Evolutionary conservation across 352 stramenopile genomes (phyloP), one percentile per base, ranked within the genome.

Genomic region (Globisporangium nunn): DNA sequence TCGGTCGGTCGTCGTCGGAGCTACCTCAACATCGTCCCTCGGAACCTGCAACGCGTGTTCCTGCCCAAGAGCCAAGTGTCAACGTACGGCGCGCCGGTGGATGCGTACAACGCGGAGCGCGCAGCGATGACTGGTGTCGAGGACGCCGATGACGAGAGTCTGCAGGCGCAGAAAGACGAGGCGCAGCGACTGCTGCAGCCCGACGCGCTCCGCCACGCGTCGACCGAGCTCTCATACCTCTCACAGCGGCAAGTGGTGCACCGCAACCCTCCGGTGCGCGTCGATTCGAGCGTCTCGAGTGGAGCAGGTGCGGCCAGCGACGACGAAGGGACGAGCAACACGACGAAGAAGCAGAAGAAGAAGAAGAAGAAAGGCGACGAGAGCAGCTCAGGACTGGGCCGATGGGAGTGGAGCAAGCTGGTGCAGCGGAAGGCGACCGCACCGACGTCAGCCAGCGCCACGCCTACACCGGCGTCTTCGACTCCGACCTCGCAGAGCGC

Each of bases 201-300:
- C 28, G 74, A 71, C 29, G 74, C 73, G 17, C 58, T 88, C 6
- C 66, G 78, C 15, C 66, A 83, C 40, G 82, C 78, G 6, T 85
- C 82, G 15, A 83, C 78, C 0, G 82, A 93, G 54, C 52, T 93
- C 35, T 82, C 72, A 12, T 87, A 84, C 50, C 78, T 93, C 45
- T 91, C 82, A 1, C 82, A 93, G 55, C 72, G 80, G 7, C 82
- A 91, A 59, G 82, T 93, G 4, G 77, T 93, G 18, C 76, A 90
- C 54, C 77, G 81, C 3, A 75, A 91, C 51, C 78, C 79, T 29
- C 80, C 80, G 3, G 79, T 82, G 15, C 70, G 77, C 10, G 52
- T 56, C 37, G 55, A 56, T 29, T 48, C 41, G 12, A 66, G 56
- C 10, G 48, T 46, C 14, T 52, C 28, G 53, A 39, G 43, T 43